Base-by-base conservation (phyloP, 1,139 yeast genomes). In the Nematodospora anomalae region DNA sequence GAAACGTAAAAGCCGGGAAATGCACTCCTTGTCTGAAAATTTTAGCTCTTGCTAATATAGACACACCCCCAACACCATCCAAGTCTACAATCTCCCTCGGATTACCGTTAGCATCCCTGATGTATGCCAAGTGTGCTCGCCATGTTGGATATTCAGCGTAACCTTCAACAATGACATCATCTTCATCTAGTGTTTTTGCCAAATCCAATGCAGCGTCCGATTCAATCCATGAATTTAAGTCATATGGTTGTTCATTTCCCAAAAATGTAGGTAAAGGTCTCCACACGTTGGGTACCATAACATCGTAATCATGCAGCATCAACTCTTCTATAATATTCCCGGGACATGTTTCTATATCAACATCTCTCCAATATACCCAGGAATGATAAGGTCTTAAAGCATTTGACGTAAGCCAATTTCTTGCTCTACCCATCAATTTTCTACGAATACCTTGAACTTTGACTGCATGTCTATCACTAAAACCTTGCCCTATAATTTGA, bases 331-430 rank as follows among this genome's bases (percentile, higher is more conserved):
- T 76, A 32, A 88, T 83, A 30, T 83, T 71, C 12, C 87, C 85
- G 1, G 95, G 95, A 50, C 87, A 80, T 18, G 87, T 75, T 51
- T 86, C 95, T 38, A 88, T 82, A 57, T 88, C 96, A 3, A 80
- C 96, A 58, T 88, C 96, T 60, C 96, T 73, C 96, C 96, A 88
- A 56, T 86, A 84, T 9, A 88, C 95, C 96, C 96, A 88, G 2
- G 94, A 82, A 59, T 88, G 96, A 53, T 86, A 83, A 1, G 95
- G 89, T 51, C 80, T 76, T 44, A 88, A 64, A 1, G 95, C 89
- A 30, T 79, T 75, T 2, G 87, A 73, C 3, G 90, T 76, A 35
- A 88, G 66, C 94, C 95, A 88, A 58, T 88, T 88, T 58, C 96
- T 72, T 3, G 96, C 96, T 41, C 94, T 70, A 2, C 95, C 96